Evolutionary conservation across 352 stramenopile genomes (phyloP).

Genomic region (Globisporangium barbulae): DNA sequence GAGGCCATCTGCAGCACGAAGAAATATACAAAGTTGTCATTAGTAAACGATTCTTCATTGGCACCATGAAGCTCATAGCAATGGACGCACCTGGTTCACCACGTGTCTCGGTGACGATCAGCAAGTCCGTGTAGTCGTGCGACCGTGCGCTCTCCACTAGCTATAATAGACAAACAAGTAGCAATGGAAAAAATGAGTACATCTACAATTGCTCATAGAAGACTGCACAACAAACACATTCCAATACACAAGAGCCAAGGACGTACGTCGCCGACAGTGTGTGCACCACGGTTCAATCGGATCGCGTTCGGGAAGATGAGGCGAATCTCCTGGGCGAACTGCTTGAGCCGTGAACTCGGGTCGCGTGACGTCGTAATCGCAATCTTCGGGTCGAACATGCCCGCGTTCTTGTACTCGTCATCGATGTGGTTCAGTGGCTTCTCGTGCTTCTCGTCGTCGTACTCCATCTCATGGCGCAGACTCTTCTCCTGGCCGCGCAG

Average conservation of each 20-base stretch:
- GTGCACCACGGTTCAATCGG: constrained; percentile 95
- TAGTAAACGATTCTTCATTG: not conserved
- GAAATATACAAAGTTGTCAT: not conserved
- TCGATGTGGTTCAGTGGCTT: constrained; percentile 93
- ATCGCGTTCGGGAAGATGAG: constrained; percentile 98
- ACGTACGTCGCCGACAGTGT: constrained; percentile 89
- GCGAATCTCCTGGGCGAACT: constrained; percentile 99
- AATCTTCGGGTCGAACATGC: constrained; percentile 96
- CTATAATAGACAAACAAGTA: constrained; percentile 49
- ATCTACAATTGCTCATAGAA: not conserved
- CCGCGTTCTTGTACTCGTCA: constrained; percentile 99
- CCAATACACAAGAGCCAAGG: not conserved
- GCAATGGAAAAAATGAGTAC: not conserved
- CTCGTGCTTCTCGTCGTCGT: constrained; percentile 88
- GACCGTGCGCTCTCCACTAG: constrained; percentile 95
- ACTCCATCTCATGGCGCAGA: constrained; percentile 91
- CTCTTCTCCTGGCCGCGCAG: constrained; percentile 91
- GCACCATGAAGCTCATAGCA: not conserved
- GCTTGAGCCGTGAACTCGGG: constrained; percentile 96
- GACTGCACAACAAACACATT: not conserved
- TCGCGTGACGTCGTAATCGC: constrained; percentile 98
- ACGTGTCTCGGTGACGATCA: constrained; percentile 98
- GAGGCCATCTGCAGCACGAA: constrained; percentile 86
- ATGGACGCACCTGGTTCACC: constrained; percentile 89
- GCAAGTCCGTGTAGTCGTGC: constrained; percentile 98